Conservation (phyloP, 192 early-diverging fungal species). For the Linderina pennispora region DNA sequence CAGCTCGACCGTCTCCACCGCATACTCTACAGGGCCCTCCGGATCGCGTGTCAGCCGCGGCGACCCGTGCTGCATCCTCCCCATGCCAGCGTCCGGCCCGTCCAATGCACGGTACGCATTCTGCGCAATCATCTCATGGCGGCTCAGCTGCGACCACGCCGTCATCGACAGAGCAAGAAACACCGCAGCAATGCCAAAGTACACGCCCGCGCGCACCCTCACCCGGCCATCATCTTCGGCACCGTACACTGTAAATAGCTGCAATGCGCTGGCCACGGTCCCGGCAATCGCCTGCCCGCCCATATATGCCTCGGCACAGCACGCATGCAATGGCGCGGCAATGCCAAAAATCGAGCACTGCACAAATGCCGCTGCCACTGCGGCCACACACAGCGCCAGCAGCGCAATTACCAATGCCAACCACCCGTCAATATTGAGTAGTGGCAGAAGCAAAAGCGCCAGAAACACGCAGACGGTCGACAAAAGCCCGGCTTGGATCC, state of each 20-base stretch:
- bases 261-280: slow-evolving; percentile 56
- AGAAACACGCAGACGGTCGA: slow-evolving; percentile 49
- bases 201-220: slow-evolving; percentile 19
- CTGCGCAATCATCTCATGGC: background rate
- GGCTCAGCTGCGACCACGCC: slow-evolving; percentile 26
- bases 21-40: background rate
- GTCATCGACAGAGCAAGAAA: slow-evolving; percentile 24
- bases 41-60: slow-evolving; percentile 19
- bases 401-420: slow-evolving; percentile 43
- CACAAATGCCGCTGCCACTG: slow-evolving; percentile 56
- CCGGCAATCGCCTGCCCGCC: slow-evolving; percentile 62
- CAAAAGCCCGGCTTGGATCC: slow-evolving; percentile 35
- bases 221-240: background rate
- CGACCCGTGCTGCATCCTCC: slow-evolving; percentile 17
- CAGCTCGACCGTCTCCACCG: background rate
- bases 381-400: slow-evolving; percentile 45
- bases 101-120: background rate
- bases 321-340: slow-evolving; percentile 56
- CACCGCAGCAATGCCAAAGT: slow-evolving; percentile 22
- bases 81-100: background rate
- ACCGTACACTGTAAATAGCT: slow-evolving; percentile 48
- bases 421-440: slow-evolving; percentile 45
- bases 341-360: slow-evolving; percentile 68
- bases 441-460: slow-evolving; percentile 45
- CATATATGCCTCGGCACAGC: slow-evolving; percentile 67